phyloP scores from a whole-genome alignment of 1,139 yeast species.

The Magnusiomyces suaveolens region DNA sequence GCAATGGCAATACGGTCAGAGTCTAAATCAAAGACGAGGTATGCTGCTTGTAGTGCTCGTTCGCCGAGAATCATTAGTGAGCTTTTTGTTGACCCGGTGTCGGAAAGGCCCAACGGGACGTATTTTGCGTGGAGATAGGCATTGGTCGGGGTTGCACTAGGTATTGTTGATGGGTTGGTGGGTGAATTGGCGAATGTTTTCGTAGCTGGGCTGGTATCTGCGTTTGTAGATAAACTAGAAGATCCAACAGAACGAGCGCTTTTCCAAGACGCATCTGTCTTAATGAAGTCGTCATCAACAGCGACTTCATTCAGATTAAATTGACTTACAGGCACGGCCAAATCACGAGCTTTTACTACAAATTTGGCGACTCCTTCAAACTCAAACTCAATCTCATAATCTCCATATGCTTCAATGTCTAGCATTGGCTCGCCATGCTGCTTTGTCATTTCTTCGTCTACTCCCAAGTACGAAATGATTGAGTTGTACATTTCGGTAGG shows the following conservation, averaged over 20 bases:
- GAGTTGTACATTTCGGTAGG: slow-evolving; percentile 8
- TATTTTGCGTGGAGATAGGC: background rate
- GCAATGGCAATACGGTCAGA: slow-evolving; percentile 1
- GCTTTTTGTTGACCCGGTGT: background rate
- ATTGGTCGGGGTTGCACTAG: background rate
- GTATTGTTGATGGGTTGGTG: no score
- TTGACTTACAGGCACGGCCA: background rate
- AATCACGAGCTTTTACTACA: slow-evolving; percentile 6
- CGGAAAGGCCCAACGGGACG: background rate
- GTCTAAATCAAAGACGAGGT: slow-evolving; percentile 2
- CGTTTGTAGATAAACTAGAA: no score
- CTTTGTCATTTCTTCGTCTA: slow-evolving; percentile 2
- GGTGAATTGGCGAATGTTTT: background rate
- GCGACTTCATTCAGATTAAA: background rate
- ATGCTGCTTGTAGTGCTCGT: background rate
- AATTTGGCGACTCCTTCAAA: slow-evolving; percentile 9
- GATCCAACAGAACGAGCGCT: no score
- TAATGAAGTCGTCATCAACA: background rate
- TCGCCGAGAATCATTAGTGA: background rate
- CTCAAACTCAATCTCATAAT: slow-evolving; percentile 3
- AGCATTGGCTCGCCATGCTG: background rate
- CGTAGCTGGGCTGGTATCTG: background rate
- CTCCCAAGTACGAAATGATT: slow-evolving; percentile 7
- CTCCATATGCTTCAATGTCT: slow-evolving; percentile 5
- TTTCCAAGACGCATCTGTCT: background rate